A percentile compares a stretch with the other conserved stretches of the same genome.
phyloP scores from a whole-genome alignment of 176 grass and related monocot species.

The Musa acuminata region DNA sequence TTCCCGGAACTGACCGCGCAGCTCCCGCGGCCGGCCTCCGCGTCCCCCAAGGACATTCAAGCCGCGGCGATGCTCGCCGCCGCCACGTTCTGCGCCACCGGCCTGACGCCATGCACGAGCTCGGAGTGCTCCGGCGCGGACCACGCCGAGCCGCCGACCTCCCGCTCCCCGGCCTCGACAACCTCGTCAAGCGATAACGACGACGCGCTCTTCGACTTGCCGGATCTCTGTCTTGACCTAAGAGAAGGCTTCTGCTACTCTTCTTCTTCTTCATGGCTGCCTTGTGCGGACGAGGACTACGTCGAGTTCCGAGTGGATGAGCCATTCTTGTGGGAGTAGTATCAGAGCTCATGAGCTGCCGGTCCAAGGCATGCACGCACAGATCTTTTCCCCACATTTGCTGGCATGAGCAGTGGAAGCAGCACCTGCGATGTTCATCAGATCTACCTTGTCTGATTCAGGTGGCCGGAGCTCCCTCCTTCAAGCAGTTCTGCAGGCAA shows the following conservation, averaged over 20 bases:
- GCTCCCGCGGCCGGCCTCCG: constrained; percentile 58
- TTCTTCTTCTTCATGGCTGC: background rate
- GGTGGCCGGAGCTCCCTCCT: no score
- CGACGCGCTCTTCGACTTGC: constrained; percentile 16
- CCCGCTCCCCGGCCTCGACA: background rate
- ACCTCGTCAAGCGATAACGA: constrained; percentile 11
- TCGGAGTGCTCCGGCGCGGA: background rate
- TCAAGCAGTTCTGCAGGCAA: no score
- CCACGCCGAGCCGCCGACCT: background rate
- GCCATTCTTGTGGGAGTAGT: constrained; percentile 15
- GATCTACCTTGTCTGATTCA: no score
- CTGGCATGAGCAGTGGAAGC: background rate
- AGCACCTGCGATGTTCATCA: no score
- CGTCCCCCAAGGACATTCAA: constrained; percentile 85
- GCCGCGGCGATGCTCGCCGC: constrained; percentile 74
- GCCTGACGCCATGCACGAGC: background rate
- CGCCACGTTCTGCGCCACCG: background rate
- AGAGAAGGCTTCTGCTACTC: constrained; percentile 13
- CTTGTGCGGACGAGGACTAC: background rate
- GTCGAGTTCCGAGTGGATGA: constrained; percentile 11
- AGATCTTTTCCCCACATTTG: background rate
- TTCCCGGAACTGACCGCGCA: constrained; percentile 60
- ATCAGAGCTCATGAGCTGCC: background rate
- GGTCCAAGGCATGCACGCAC: no score
- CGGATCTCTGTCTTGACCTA: constrained; percentile 6